Evolutionary conservation across 129 eudicot genomes (phyloP), one percentile per base, ranked within the genome.

Genomic region (Flaveria linearis): DNA sequence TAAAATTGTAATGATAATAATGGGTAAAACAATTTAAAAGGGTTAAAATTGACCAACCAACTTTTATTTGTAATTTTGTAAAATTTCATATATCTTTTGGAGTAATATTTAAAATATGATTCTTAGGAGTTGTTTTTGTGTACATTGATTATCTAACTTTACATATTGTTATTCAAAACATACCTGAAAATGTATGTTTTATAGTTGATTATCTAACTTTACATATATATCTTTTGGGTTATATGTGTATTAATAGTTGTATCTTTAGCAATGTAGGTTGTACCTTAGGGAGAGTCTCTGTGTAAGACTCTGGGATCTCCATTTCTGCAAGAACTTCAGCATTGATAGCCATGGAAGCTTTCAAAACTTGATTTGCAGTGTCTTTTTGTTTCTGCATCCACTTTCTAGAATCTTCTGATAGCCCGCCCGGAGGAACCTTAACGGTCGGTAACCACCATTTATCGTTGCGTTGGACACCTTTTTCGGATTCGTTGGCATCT

Each of bases 361-460:
- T 92, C 47, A 92, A 53, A 22, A 92, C 98, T 85, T 92, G 96
- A 77, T 87, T 89, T 7, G 91, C 98, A 36, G 88, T 76, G 17
- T 92, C 98, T 79, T 92, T 92, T 53, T 89, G 98, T 55, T 77
- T 76, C 49, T 86, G 93, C 68, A 92, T 63, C 87, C 86, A 86
- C 77, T 84, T 83, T 65, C 93, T 71, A 1, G 96, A 75, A 39
- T 72, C 87, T 18, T 92, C 93, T 0, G 96, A 84, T 30, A 92
- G 78, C 13, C 98, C 93, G 6, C 86, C 85, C 0, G 84, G 91
- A 7, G 96, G 94, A 61, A 90, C 91, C 82, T 90, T 92, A 18
- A 88, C 85, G 0, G 92, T 88, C 1, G 96, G 98, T 47, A 90
- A 65, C 92, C 98, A 92, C 98, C 98, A 92, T 36, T 92, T 90